Evolutionary conservation across 345 rosid species (phyloP), one percentile per base, ranked within the genome.

Genomic region (Abelmoschus esculentus): DNA sequence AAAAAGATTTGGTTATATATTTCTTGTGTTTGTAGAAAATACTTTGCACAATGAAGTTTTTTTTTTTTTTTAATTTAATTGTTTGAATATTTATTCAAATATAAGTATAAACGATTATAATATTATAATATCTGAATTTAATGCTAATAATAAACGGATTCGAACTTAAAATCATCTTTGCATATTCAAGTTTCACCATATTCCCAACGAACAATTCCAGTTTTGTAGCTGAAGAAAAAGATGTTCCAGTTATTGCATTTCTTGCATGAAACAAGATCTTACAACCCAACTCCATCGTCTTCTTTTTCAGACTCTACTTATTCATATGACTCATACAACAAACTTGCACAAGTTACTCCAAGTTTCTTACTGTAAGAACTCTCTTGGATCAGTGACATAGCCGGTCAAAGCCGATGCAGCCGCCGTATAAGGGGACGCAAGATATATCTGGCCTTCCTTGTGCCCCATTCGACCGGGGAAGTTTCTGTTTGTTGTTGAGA

Each of bases 381-480:
- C 99, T 67, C 99, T 87, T 13, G 99, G 99, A 79, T 91, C 99
- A 17, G 93, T 86, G 63, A 95, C 98, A 75, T 73, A 80, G 42
- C 99, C 99, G 0, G 96, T 95, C 81, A 95, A 76, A 58, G 98
- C 99, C 15, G 99, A 91, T 12, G 99, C 98, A n/a, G 99, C 99
- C 3, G 99, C 98, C 0, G 98, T 95, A 75, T 79, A 92, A 0
- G 98, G 98, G 9, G 99, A 95, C 22, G 97, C 99, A 19, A 91
- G 86, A 80, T 95, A 91, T 53, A 95, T 89, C 81, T 95, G 93
- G 29, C 99, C 99, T 89, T 95, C 99, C 82, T 75, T 95, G 87
- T 95, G 98, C 32, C 99, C 99, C 99, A 95, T 95, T 64, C 98
- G 82, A 11, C 99, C 99, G 0, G 99, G 99, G 87, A 95, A 95